Conservation (phyloP, 768 basidiomycete genomes). For the Glaciozyma martinii region DNA sequence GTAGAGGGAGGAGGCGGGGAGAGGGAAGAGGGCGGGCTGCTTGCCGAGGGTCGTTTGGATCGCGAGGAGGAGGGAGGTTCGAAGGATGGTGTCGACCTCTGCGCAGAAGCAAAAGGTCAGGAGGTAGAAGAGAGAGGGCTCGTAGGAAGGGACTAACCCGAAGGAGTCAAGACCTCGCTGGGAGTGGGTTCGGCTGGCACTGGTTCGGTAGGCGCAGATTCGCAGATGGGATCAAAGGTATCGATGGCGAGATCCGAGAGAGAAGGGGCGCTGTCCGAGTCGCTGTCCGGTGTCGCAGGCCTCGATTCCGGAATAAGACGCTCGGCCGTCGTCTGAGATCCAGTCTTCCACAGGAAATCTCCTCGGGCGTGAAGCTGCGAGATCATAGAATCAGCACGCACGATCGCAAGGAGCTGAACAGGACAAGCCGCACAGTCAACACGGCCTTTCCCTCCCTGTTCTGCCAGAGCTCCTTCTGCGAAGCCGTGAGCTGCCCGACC, state of each 20-base stretch:
- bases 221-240: background rate
- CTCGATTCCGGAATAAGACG: background rate
- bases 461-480: background rate
- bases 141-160: background rate
- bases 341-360: slow-evolving; percentile 19
- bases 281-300: background rate
- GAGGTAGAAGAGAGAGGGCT: background rate
- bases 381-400: background rate
- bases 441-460: slow-evolving; percentile 22
- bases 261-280: background rate
- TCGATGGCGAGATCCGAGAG: background rate
- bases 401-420: too few species aligned
- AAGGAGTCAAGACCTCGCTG: background rate
- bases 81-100: slow-evolving; percentile 18
- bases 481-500: slow-evolving; percentile 5
- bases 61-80: slow-evolving; percentile 11
- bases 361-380: slow-evolving; percentile 25
- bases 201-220: background rate
- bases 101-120: background rate
- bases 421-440: slow-evolving; percentile 4
- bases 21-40: slow-evolving; percentile 10
- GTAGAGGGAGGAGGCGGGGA: slow-evolving; percentile 27
- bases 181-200: background rate
- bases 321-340: background rate
- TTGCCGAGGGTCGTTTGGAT: slow-evolving; percentile 1